Evolutionary conservation across 306 rosid species (phyloP), one percentile per base, ranked within the genome.

Genomic region (Malus asiatica): DNA sequence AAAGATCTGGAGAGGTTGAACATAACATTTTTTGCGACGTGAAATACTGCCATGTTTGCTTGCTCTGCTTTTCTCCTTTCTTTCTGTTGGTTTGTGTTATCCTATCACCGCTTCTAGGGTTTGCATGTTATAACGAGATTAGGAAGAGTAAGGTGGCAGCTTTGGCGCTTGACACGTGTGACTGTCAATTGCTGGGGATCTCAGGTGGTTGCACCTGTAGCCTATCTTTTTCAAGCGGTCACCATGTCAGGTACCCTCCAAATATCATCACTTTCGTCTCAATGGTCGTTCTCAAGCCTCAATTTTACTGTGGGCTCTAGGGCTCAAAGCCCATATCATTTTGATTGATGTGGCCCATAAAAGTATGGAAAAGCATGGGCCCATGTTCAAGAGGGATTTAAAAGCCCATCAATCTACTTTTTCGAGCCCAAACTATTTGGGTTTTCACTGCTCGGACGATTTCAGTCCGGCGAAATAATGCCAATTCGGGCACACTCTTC

Each of bases 1-100:
- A 90, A 74, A 5, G 96, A 81, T 79, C 77, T 90, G 3, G 88
- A 79, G 83, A 89, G 59, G 59, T 82, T 85, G 87, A 87, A 86
- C 78, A 88, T 12, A 19, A 72, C 72, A 70, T 76, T 85, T 46
- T 58, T 83, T 4, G 91, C 76, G 18, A 89, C 29, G 60, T 76
- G 82, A 74, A 84, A 84, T 10, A 80, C 71, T 33, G 93, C 93
- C 93, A 84, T 89, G 7, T 78, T 79, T 71, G 63, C 0, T 6
- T 19, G 48, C 57, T 48, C 42, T 61, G n/a, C 44, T n/a, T 38
- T 63, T 63, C 8, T 66, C 9, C 52, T 40, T 40, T 27, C 52
- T 8, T 40, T 27, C 7, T 4, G 32, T 51, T 45, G 11, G 46
- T 61, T 16, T 19, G n/a, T 11, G 10, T 5, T 18, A 38, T 11